A percentile compares a stretch with the other conserved stretches of the same genome.
phyloP scores from a whole-genome alignment of 106 monocot genomes.

The Dendrobium chrysotoxum region DNA sequence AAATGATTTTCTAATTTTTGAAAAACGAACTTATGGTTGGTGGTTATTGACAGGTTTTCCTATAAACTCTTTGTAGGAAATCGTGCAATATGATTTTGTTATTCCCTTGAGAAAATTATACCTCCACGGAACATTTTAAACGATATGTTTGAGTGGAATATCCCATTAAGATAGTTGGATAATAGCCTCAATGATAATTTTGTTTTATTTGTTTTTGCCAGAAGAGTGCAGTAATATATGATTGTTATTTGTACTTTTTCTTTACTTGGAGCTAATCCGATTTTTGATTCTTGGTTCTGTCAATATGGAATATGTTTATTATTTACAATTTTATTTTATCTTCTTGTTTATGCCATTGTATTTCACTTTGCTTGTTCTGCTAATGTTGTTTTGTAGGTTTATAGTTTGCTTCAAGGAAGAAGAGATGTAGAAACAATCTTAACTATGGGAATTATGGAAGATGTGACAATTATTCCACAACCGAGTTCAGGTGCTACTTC shows the following conservation, averaged over 20 bases:
- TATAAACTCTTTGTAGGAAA: background rate
- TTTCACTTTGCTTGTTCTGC: background rate
- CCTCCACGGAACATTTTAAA: background rate
- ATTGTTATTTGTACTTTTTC: background rate
- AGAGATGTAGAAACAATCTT: conserved; percentile 93
- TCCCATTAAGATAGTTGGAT: background rate
- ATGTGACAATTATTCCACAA: conserved; percentile 96
- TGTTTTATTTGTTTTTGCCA: background rate
- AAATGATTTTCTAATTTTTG: background rate
- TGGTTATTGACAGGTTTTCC: background rate
- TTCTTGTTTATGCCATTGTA: background rate
- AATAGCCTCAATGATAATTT: conserved; percentile 1
- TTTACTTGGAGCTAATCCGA: background rate
- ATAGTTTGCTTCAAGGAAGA: conserved; percentile 84
- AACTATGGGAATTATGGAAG: conserved; percentile 99
- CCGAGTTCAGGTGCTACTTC: conserved; percentile 58
- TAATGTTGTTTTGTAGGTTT: conserved; percentile 46
- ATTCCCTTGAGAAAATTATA: background rate
- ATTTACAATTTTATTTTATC: conserved; percentile 2
- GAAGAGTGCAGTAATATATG: background rate
- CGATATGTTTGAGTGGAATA: background rate
- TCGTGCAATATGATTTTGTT: background rate
- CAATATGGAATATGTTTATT: background rate
- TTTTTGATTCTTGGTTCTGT: background rate
- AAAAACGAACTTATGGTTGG: background rate